These are phyloP conservation scores for Chaetothyriales sp. DNA, from an alignment of 2,329 filamentous ascomycete genomes.

Conservation along the genomic window DNA sequence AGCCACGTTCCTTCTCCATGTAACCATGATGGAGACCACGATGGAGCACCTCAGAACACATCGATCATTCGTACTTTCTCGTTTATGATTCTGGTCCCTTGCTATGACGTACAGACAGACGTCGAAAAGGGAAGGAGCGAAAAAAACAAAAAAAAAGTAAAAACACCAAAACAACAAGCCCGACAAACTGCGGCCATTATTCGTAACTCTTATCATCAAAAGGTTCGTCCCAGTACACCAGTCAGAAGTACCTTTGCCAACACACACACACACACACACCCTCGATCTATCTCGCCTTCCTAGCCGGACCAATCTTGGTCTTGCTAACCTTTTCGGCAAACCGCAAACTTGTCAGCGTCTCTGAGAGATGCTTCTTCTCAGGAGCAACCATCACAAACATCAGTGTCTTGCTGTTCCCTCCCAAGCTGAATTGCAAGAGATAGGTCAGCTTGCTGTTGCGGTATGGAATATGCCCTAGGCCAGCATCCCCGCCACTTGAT, in stretches of 20 bases:
- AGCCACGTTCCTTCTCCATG: no score
- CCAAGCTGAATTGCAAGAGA: conserved; percentile 81
- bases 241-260: neutral
- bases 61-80: no score
- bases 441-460: conserved; percentile 95
- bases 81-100: no score
- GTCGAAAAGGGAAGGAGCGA: no score
- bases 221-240: neutral
- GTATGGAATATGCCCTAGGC: conserved; percentile 69
- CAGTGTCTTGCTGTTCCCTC: conserved; percentile 89
- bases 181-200: no score
- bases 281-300: conserved; percentile 4
- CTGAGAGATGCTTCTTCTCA: conserved; percentile 73
- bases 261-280: no score
- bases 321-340: conserved; percentile 73
- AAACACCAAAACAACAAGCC: no score
- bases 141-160: no score
- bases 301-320: conserved; percentile 16
- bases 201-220: no score
- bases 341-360: conserved; percentile 85
- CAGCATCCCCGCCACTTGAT: conserved; percentile 26
- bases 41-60: no score
- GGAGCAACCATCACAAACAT: conserved; percentile 99
- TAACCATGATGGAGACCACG: no score
- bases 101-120: no score